These are phyloP conservation scores for Tulasnella sp. DNA, from an alignment of 768 basidiomycete species.

Conservation along the genomic window DNA sequence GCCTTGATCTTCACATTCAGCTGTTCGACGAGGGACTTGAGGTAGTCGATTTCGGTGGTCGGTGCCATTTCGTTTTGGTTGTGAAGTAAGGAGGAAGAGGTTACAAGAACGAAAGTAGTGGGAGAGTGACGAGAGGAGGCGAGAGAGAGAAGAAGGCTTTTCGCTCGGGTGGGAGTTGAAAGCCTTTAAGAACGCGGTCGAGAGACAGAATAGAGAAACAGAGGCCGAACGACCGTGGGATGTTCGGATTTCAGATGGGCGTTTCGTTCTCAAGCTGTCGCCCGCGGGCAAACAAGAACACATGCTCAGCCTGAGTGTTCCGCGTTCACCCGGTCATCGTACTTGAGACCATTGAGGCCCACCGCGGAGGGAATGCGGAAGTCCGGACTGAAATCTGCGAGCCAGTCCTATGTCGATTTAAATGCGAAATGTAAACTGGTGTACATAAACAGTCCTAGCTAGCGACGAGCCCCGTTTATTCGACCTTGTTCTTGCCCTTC, in stretches of 20 bases:
- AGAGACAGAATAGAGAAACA: background rate
- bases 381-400: background rate
- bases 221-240: background rate
- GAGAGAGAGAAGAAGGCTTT: background rate
- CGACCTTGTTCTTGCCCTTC: constrained; percentile 37
- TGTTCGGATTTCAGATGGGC: background rate
- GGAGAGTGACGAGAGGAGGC: background rate
- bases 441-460: background rate
- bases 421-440: background rate
- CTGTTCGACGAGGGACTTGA: constrained; percentile 85
- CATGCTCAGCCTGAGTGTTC: background rate
- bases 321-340: background rate
- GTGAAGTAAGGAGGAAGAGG: background rate
- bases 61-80: constrained; percentile 14
- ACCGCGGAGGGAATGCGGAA: background rate
- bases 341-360: background rate
- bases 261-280: background rate
- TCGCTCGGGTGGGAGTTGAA: background rate
- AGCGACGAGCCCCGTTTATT: background rate
- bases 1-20: constrained; percentile 83
- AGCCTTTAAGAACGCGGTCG: background rate
- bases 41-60: constrained; percentile 75
- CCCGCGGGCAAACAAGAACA: background rate
- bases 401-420: background rate
- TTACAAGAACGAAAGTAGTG: background rate